Evolutionary conservation across 2,329 filamentous ascomycete genomes (phyloP), one percentile per base, ranked within the genome.

Genomic region (Phoma sp.): DNA sequence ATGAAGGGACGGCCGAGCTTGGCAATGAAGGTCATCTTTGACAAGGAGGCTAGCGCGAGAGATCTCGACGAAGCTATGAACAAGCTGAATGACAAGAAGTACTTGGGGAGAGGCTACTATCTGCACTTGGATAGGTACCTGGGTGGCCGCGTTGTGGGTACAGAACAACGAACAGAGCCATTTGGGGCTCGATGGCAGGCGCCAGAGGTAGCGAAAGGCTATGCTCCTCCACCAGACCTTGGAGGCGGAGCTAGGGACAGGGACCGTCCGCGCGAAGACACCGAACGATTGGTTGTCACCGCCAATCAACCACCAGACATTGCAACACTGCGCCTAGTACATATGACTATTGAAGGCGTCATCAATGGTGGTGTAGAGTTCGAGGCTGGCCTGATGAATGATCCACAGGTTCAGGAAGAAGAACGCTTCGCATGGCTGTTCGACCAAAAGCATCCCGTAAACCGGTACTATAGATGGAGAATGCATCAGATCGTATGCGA

Each of bases 361-460:
- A 78, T 97, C 7, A 85, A 87, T 18, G 86, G 95, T 62, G 92
- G 93, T 0, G 86, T 91, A 0, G 91, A 95, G 67, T 96, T 96
- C 56, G 95, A 99, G 75, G 92, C 93, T 5, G 80, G 96, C 2
- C 82, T 99, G 6, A 98, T 98, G 95, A 89, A 88, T 42, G 83
- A 91, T 15, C 85, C 90, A 0, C 87, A 92, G 48, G 89, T 98
- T 1, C 91, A 96, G 71, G 84, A 83, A 33, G 91, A 96, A 55
- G 91, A 96, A 73, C 92, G 89, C 61, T 98, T 93, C 87, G 90
- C 92, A 0, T 99, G 93, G 90, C 81, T 99, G 5, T 99, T 91
- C 88, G 89, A 98, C 72, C 17, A 84, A 87, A 61, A 93, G 87
- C 71, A 74, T 30, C 67, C 81, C 83, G 58, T 92, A 87, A 21